Base-by-base conservation (phyloP, 1,139 yeast species). In the Lodderomyces orthopsilosis region DNA sequence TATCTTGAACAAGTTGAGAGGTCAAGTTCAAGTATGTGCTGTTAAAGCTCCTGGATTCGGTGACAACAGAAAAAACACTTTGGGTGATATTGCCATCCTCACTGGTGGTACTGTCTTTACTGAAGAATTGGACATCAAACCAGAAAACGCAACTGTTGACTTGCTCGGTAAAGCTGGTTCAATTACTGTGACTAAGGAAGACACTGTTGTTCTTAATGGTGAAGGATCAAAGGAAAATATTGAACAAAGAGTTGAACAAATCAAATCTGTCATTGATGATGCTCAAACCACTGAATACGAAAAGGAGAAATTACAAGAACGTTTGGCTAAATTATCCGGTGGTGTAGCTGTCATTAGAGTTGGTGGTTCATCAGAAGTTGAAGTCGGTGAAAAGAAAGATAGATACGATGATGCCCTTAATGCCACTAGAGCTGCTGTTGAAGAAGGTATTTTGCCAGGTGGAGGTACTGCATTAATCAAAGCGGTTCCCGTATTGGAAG, bases 21-120 rank as follows among this genome's bases (percentile, higher is more conserved):
- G 98, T 59, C 98, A 93, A 77, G 96, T 93, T 53, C 96, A 90
- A 72, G 98, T 94, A 51, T 89, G 95, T 67, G 96, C 96, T 59
- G 98, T 93, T 59, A 93, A 94, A 79, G 98, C 98, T 40, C 98
- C 98, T 64, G 98, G 98, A 46, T 93, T 93, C 58, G 98, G 98
- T 70, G 98, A 93, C 77, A 93, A 93, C 86, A 87, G 98, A 77
- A 94, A 93, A 83, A 90, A 90, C 80, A 90, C 89, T 52, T 77
- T 93, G 54, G 98, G 98, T 59, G 98, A 93, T 69, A 86, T 93
- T 70, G 97, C 98, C 64, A 86, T 91, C 62, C 79, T 94, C 57
- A 85, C 98, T 38, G 98, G 98, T 55, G 97, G 97, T 74, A 89
- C 97, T 45, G 98, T 93, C 38, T 93, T 93, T 83, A 90, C 97